Percentiles rank a stretch among this genome's conserved stretches.
phyloP scores from a whole-genome alignment of 2,329 filamentous ascomycete species.

The Cercospora citrullina region DNA sequence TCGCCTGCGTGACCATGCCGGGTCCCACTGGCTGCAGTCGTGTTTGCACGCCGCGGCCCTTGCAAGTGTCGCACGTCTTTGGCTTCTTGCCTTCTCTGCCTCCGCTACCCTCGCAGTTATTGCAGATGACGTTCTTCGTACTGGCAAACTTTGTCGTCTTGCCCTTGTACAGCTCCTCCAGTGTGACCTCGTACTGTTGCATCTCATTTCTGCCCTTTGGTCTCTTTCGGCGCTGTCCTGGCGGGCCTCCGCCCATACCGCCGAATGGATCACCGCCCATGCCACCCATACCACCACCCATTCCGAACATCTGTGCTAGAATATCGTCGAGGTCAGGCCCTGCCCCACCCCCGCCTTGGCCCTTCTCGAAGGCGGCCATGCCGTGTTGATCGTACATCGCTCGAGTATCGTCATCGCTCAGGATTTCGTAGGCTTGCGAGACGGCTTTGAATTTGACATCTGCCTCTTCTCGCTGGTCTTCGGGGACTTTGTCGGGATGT shows the following conservation, averaged over 20 bases:
- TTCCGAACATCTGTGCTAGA: constrained; percentile 82
- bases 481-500: constrained; percentile 94
- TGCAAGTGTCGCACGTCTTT: constrained; percentile 78
- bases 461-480: constrained; percentile 78
- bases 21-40: constrained; percentile 81
- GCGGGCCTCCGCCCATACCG: constrained; percentile 22
- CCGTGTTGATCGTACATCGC: constrained; percentile 89
- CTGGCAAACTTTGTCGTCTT: constrained; percentile 97
- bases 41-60: constrained; percentile 73
- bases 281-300: constrained; percentile 59
- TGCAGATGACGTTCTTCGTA: constrained; percentile 90
- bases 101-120: constrained; percentile 81
- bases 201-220: constrained; percentile 78
- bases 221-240: constrained; percentile 41
- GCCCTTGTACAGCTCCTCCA: constrained; percentile 97
- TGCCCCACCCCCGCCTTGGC: constrained; percentile 63
- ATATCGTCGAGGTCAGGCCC: constrained; percentile 89
- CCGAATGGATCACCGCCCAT: constrained; percentile 44
- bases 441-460: constrained; percentile 92
- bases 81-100: constrained; percentile 84
- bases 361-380: constrained; percentile 91
- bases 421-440: constrained; percentile 95
- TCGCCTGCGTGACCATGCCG: constrained; percentile 78
- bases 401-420: constrained; percentile 92
- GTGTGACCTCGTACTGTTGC: constrained; percentile 82